Evolutionary conservation across 306 rosid species (phyloP), one percentile per base, ranked within the genome.

Genomic region (Quercus robur): DNA sequence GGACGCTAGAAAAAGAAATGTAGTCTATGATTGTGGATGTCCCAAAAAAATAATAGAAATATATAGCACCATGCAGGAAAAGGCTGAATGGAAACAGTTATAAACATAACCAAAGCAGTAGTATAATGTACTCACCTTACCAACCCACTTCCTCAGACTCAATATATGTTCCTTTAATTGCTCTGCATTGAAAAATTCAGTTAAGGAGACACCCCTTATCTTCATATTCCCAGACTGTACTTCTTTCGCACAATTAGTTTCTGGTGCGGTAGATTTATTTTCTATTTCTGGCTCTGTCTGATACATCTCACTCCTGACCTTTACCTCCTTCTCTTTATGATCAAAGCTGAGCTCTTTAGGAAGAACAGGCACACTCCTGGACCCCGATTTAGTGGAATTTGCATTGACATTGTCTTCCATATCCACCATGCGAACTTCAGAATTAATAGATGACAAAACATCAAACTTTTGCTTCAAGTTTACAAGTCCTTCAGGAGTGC

Each of bases 121-220:
- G 54, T 49, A 49, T 49, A 13, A 49, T 49, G 54, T 49, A 49
- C 54, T 49, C 15, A 49, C 94, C 88, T 87, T 82, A 77, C 17
- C 80, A 82, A 28, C 15, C n/a, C 70, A 52, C 56, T 66, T 75
- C 70, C 74, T 46, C 26, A 89, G 84, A 81, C 88, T 84, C 49
- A 5, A 51, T 41, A 89, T 75, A 72, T 87, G 93, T 73, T 86
- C 83, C 59, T 6, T 77, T 70, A 91, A 77, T 78, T 80, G 79
- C 70, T 79, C 75, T 21, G 10, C 26, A 52, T 85, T 77, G 79
- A 87, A 84, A 55, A 33, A 5, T 44, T 87, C 90, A 28, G 70
- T 56, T 64, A 85, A 70, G 75, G 88, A 79, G 80, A 76, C 77
- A 78, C 30, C 20, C 44, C 56, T 76, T 58, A 17, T 57, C 18